Evolutionary conservation across 2,329 filamentous ascomycete species (phyloP).

Genomic region (Penicillium sp.): DNA sequence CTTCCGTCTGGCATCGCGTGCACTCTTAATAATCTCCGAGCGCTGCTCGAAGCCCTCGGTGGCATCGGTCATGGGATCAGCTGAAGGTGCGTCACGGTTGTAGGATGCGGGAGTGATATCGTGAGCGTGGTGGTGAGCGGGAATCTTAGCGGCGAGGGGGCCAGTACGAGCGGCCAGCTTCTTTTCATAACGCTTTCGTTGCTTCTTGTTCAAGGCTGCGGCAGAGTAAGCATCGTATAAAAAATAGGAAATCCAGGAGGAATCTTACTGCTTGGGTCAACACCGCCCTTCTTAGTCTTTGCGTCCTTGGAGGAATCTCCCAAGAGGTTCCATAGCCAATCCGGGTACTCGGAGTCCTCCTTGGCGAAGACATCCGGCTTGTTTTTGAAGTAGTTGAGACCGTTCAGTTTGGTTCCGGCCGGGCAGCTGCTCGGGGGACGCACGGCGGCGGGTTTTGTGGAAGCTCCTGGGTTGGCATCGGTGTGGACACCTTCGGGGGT

Average conservation of each 20-base stretch:
- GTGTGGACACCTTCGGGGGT: slow-evolving; percentile 29
- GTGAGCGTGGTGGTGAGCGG: slow-evolving; percentile 38
- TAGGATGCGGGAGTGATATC: slow-evolving; percentile 38
- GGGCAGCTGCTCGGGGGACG: slow-evolving; percentile 33
- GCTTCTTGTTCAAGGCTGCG: slow-evolving; percentile 41
- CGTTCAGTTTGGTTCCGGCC: slow-evolving; percentile 35
- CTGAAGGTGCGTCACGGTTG: slow-evolving; percentile 21
- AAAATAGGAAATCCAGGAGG: background rate
- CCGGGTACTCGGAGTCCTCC: slow-evolving; percentile 43
- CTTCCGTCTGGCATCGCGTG: slow-evolving; percentile 39
- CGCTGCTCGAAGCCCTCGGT: slow-evolving; percentile 32
- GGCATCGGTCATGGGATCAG: slow-evolving; percentile 27
- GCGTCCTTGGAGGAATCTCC: slow-evolving; percentile 30
- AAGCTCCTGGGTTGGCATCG: slow-evolving; percentile 21
- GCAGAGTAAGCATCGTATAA: slow-evolving; percentile 13
- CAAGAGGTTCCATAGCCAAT: slow-evolving; percentile 42
- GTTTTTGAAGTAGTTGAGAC: slow-evolving; percentile 42
- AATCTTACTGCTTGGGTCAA: slow-evolving; percentile 35
- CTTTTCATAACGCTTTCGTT: slow-evolving; percentile 41
- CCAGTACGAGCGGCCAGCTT: slow-evolving; percentile 38
- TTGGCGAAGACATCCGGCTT: slow-evolving; percentile 38
- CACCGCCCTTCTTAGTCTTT: slow-evolving; percentile 28
- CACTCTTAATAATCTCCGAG: slow-evolving; percentile 38
- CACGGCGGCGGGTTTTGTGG: slow-evolving; percentile 21
- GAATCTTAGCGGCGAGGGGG: slow-evolving; percentile 34